Percentiles rank a stretch among this genome's conserved stretches.
These are phyloP conservation scores for Cutaneotrichosporon spelunceum DNA, from an alignment of 1,284 basidiomycete genomes.

Conservation along the genomic window DNA sequence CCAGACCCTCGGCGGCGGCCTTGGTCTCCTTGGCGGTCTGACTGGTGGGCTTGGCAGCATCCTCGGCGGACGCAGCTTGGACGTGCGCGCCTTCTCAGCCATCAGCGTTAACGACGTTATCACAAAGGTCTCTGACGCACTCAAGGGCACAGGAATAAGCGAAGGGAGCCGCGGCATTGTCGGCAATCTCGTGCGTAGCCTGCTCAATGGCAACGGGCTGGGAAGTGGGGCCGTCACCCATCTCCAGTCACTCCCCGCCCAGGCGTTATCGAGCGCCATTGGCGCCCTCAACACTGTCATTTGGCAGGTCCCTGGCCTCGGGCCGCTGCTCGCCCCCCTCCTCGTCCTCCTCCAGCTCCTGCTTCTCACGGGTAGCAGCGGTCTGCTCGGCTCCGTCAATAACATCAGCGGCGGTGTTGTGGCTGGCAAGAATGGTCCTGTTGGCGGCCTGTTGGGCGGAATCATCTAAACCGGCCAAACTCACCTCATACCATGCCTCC, in stretches of 20 bases:
- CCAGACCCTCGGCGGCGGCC: neutral
- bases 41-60: neutral
- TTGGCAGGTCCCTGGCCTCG: neutral
- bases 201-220: neutral
- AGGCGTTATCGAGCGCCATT: neutral
- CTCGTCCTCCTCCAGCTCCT: neutral
- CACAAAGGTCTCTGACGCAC: neutral
- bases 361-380: neutral
- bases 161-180: neutral
- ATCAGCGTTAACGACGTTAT: neutral
- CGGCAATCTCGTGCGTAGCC: neutral
- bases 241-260: slow-evolving; percentile 3
- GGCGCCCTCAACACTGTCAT: slow-evolving; percentile 4
- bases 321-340: slow-evolving; percentile 5
- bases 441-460: neutral
- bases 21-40: neutral
- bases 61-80: neutral
- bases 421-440: neutral
- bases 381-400: neutral
- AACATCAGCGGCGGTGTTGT: neutral
- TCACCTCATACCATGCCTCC: too few relatives aligned
- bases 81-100: neutral
- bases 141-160: neutral
- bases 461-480: neutral
- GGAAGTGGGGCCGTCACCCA: neutral